Evolutionary conservation across 225 moss, liverwort and hornwort genomes (phyloP).

Genomic region (Bryum argenteum): DNA sequence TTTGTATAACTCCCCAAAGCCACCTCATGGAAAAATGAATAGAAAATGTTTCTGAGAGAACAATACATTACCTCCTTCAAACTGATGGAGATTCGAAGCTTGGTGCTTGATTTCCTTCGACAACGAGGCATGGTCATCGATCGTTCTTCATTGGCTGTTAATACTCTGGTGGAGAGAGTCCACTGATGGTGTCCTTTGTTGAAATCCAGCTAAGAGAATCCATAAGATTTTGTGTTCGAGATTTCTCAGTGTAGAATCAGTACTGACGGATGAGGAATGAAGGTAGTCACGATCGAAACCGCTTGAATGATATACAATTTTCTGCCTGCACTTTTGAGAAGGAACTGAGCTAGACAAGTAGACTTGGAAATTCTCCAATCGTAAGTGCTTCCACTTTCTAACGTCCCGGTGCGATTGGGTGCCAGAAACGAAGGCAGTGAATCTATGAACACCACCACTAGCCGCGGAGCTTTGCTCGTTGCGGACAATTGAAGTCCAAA

Average conservation of each 20-base stretch:
- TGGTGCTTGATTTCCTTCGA: not conserved
- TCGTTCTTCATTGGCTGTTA: too few relatives aligned
- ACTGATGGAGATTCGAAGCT: not conserved
- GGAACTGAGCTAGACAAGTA: not conserved
- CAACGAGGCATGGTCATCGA: not conserved
- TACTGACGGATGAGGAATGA: too few relatives aligned
- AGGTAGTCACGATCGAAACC: too few relatives aligned
- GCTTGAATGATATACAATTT: not conserved
- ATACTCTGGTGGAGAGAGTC: not conserved
- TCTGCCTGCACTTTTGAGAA: slow-evolving; percentile 11
- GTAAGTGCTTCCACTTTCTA: not conserved
- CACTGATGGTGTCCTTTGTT: not conserved
- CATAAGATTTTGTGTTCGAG: not conserved
- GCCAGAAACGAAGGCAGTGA: not conserved
- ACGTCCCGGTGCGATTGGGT: not conserved
- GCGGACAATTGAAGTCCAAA: slow-evolving; percentile 46
- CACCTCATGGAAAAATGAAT: too few relatives aligned
- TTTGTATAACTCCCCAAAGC: too few relatives aligned
- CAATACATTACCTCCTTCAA: not conserved
- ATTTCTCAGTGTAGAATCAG: not conserved
- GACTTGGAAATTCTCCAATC: not conserved
- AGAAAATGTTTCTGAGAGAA: not conserved
- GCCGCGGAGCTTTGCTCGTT: slow-evolving; percentile 43
- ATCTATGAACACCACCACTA: slow-evolving; percentile 6
- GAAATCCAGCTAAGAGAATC: not conserved